These are phyloP conservation scores for Ustilago bromivora DNA, from an alignment of 1,284 basidiomycete genomes.

Conservation along the genomic window DNA sequence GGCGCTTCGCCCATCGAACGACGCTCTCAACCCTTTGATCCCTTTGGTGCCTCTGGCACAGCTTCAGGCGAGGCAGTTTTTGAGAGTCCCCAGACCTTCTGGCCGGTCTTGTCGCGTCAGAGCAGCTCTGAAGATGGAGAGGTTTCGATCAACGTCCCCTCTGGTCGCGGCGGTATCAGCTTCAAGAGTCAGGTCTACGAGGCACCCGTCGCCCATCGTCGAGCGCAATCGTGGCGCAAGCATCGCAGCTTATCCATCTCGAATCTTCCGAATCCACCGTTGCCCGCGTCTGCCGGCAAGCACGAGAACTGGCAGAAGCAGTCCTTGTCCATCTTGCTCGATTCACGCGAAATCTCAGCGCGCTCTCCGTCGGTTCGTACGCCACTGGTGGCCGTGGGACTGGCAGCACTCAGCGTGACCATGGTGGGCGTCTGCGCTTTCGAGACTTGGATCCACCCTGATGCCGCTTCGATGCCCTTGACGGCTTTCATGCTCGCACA, in stretches of 20 bases:
- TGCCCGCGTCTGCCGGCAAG: background rate
- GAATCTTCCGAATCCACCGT: slow-evolving; percentile 14
- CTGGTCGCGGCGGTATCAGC: slow-evolving; percentile 12
- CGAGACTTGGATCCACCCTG: slow-evolving; percentile 47
- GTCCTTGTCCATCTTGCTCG: slow-evolving; percentile 1
- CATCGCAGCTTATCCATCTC: slow-evolving; percentile 41
- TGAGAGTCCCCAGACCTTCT: slow-evolving; percentile 28
- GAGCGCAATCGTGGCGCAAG: slow-evolving; percentile 38
- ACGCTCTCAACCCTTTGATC: background rate
- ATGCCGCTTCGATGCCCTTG: slow-evolving; percentile 49
- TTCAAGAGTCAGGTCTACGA: slow-evolving; percentile 37
- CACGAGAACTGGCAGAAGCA: slow-evolving; percentile 3
- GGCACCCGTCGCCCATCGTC: slow-evolving; percentile 27
- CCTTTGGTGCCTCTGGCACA: background rate
- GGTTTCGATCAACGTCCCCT: background rate
- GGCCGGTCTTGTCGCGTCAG: slow-evolving; percentile 26
- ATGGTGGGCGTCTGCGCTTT: slow-evolving; percentile 46
- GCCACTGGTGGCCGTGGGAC: slow-evolving; percentile 40
- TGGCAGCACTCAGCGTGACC: slow-evolving; percentile 38
- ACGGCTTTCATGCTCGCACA: slow-evolving; percentile 55
- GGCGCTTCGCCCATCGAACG: slow-evolving; percentile 19
- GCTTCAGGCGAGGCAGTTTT: slow-evolving; percentile 13
- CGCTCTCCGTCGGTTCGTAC: slow-evolving; percentile 21
- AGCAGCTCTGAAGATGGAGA: slow-evolving; percentile 37
- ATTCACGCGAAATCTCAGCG: slow-evolving; percentile 6